A percentile compares a stretch with the other conserved stretches of the same genome.
Evolutionary conservation across 2,329 filamentous ascomycete genomes (phyloP).

Genomic region (Hymenoscyphus scutula): DNA sequence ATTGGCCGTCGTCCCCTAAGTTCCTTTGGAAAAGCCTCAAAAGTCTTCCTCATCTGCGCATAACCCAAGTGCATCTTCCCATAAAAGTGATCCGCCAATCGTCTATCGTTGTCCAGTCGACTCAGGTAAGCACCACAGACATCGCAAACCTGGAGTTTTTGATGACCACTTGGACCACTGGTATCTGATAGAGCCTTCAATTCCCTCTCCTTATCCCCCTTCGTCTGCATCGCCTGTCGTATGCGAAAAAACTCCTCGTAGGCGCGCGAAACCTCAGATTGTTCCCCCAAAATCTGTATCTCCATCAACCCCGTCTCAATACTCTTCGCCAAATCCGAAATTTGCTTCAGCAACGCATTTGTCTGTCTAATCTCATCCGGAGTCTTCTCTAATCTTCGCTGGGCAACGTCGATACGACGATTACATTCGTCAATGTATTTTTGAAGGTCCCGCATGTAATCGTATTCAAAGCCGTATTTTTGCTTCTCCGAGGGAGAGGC

Average conservation of each 20-base stretch:
- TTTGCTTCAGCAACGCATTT: constrained; percentile 81
- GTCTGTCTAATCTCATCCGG: constrained; percentile 97
- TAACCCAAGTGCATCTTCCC: constrained; percentile 99
- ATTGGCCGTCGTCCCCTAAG: constrained; percentile 69
- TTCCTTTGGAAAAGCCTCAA: constrained; percentile 81
- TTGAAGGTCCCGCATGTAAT: constrained; percentile 93
- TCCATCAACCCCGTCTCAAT: constrained; percentile 83
- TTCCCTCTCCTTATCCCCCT: constrained; percentile 81
- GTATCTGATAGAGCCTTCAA: constrained; percentile 90
- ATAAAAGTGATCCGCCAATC: constrained; percentile 95
- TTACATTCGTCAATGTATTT: constrained; percentile 98
- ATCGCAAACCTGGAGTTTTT: constrained; percentile 98
- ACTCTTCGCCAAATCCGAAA: constrained; percentile 74
- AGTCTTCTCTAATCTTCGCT: constrained; percentile 91
- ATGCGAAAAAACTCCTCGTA: constrained; percentile 87
- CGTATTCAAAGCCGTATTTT: constrained; percentile 83
- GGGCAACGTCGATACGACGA: constrained; percentile 83
- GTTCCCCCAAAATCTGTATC: constrained; percentile 79
- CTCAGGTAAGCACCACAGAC: constrained; percentile 95
- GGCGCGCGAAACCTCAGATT: constrained; percentile 75
- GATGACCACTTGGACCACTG: constrained; percentile 87
- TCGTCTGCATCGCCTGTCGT: constrained; percentile 74
- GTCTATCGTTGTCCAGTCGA: constrained; percentile 87
- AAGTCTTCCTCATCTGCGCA: constrained; percentile 95
- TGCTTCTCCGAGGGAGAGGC: constrained; percentile 66